Percentiles rank a stretch among this genome's conserved stretches.
Evolutionary conservation across 1,139 yeast species (phyloP).

Genomic region (Oligophagozyma castellii): DNA sequence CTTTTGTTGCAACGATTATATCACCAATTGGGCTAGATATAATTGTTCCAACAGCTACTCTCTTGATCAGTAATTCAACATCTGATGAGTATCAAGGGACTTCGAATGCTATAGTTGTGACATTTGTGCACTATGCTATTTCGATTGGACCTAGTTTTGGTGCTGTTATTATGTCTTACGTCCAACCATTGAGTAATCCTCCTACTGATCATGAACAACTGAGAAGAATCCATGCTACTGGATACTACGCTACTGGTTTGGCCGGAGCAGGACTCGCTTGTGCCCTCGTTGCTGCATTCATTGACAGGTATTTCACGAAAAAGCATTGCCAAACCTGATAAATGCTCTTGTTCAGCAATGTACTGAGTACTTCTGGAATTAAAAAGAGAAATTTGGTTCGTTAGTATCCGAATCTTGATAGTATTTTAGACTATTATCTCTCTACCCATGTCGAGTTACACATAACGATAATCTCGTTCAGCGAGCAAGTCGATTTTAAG

Average conservation of each 20-base stretch:
- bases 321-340: slow-evolving; percentile 1
- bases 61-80: slow-evolving; percentile 36
- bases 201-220: background rate
- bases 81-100: slow-evolving; percentile 47
- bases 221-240: slow-evolving; percentile 1
- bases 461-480: too few relatives aligned
- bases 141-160: slow-evolving; percentile 53
- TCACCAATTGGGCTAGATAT: slow-evolving; percentile 51
- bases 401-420: too few relatives aligned
- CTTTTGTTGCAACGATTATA: slow-evolving; percentile 35
- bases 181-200: slow-evolving; percentile 1
- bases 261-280: slow-evolving; percentile 1
- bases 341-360: too few relatives aligned
- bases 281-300: slow-evolving; percentile 1
- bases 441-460: too few relatives aligned
- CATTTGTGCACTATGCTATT: slow-evolving; percentile 49
- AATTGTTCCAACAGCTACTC: slow-evolving; percentile 50
- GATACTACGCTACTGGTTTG: slow-evolving; percentile 1
- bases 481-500: too few relatives aligned
- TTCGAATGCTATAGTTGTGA: slow-evolving; percentile 50
- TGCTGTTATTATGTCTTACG: slow-evolving; percentile 41
- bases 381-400: too few relatives aligned
- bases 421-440: too few relatives aligned
- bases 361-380: too few relatives aligned
- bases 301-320: slow-evolving; percentile 1